Base-by-base conservation (phyloP, 1,284 basidiomycete genomes). In the Pseudozyma flocculosa region DNA sequence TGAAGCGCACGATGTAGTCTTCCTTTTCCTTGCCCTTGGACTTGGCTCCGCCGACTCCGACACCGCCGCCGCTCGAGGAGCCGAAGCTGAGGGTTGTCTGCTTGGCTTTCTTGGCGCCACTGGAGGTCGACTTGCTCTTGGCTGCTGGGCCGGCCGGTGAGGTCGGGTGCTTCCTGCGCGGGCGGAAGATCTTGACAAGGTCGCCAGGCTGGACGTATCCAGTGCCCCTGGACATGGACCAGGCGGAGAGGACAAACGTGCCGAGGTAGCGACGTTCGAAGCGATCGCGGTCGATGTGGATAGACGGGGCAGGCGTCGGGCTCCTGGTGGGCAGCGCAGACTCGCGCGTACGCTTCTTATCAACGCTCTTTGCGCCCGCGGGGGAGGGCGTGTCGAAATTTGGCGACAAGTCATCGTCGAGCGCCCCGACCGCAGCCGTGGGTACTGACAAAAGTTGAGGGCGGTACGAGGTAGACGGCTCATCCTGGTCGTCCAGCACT, bases 1-100 rank as follows among this genome's bases (percentile, higher is more conserved):
- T 71, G 58, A 77, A 77, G 3, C 75, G 67, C 13, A 75, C 72
- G 26, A 76, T 70, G 43, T 70, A 70, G 41, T 77, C 70, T 26
- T 71, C 62, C 40, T 68, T 70, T 19, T 59, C 46, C 45, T 68
- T 73, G 14, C 46, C 45, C 30, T 63, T 65, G 30, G 39, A 37
- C 45, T 62, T 66, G 13, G 50, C 55, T 0, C 30, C 48, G 15
- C 50, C 53, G 29, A 53, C 52, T 26, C 23, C 44, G 38, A 39
- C 44, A 1, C 42, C 23, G 5, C 51, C 40, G 13, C 19, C 11
- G 4, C 48, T 46, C 3, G 18, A 24, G 7, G 36, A 26, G n/a
- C 63, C 54, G 41, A 70, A 72, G 40, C 44, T 68, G 49, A 70
- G 68, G 29, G 55, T 73, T 14, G 70, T 55, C 40, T 73, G 67